Conservation (phyloP, 257 asterid genomes). For the Solanum ahanhuiri region DNA sequence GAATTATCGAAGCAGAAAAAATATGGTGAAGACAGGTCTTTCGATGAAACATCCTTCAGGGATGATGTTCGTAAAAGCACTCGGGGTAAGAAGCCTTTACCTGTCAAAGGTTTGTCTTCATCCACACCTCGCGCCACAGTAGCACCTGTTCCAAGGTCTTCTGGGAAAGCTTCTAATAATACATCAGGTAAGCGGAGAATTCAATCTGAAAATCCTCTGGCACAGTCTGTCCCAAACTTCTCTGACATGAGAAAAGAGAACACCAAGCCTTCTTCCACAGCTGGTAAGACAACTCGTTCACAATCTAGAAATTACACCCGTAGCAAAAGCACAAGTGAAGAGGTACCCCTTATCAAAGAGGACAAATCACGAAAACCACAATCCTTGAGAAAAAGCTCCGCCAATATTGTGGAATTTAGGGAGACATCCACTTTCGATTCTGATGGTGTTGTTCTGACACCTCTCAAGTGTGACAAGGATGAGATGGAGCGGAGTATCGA, state of each 20-base stretch:
- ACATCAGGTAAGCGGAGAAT: conserved; percentile 51
- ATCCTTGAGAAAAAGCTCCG: conserved; percentile 48
- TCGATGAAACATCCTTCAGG: conserved; percentile 27
- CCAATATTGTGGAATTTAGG: conserved; percentile 35
- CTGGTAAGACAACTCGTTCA: conserved; percentile 44
- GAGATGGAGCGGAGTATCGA: conserved; percentile 1
- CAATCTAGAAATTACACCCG: conserved; percentile 54
- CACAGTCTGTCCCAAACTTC: conserved; percentile 86
- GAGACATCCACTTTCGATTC: conserved; percentile 35
- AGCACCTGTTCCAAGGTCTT: conserved; percentile 47
- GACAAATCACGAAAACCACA: conserved; percentile 54
- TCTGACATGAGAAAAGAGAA: conserved; percentile 78
- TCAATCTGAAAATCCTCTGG: conserved; percentile 77
- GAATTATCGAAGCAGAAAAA: conserved; percentile 33
- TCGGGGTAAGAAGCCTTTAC: conserved; percentile 42
- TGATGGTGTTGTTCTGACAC: conserved; percentile 44
- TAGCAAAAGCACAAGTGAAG: conserved; percentile 55
- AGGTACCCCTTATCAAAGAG: conserved; percentile 45
- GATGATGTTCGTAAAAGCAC: conserved; percentile 37
- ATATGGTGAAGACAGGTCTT: conserved; percentile 29
- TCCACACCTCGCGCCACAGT: conserved; percentile 51
- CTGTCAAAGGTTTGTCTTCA: conserved; percentile 39
- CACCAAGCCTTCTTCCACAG: conserved; percentile 52
- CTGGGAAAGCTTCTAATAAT: conserved; percentile 34
- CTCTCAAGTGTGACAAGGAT: conserved; percentile 8